Evolutionary conservation across 2,329 filamentous ascomycete genomes (phyloP), one percentile per base, ranked within the genome.

Genomic region (Capronia epimyces): DNA sequence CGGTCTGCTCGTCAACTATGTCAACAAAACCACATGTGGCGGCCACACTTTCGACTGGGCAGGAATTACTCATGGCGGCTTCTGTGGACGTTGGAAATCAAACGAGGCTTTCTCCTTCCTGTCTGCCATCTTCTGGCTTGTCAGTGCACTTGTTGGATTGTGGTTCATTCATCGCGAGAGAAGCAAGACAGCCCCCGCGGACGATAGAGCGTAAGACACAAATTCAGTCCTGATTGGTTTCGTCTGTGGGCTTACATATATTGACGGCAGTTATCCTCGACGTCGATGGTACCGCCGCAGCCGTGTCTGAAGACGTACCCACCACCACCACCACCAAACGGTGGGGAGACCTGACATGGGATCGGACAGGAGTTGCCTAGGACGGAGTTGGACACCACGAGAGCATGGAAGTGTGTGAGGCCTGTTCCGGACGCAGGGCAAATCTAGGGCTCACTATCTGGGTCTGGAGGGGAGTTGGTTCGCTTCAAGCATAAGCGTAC

Each of bases 21-120:
- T 74, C 49, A 62, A 76, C 37, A 49, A 31, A 18, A 44, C 45
- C 9, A 36, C 22, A 20, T 61, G 57, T 22, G 39, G 45, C 16
- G 68, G 72, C 36, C 65, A 73, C 46, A 66, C 69, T 20, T 86
- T 82, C 65, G 61, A 79, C 64, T 87, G 84, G 83, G 64, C 65
- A 53, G 74, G 75, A 45, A 71, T 87, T 52, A 65, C 63, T 15
- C 52, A 65, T 41, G 70, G 73, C 57, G 69, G 76, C 40, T 65
- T 66, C n/a, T 91, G 86, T 67, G 75, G 79, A 51, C 78, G 81
- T 60, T 86, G 80, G 78, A 87, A 85, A 69, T 80, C 86, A 34
- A 75, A 80, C 55, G 78, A 87, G 60, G 84, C 84, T 3, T 89
- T 89, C 63, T 71, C 76, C 43, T 89, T 89, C 69, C 68, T 89